Base-by-base conservation (phyloP, 2,329 filamentous ascomycete genomes). In the Pyrenophora seminiperda region DNA sequence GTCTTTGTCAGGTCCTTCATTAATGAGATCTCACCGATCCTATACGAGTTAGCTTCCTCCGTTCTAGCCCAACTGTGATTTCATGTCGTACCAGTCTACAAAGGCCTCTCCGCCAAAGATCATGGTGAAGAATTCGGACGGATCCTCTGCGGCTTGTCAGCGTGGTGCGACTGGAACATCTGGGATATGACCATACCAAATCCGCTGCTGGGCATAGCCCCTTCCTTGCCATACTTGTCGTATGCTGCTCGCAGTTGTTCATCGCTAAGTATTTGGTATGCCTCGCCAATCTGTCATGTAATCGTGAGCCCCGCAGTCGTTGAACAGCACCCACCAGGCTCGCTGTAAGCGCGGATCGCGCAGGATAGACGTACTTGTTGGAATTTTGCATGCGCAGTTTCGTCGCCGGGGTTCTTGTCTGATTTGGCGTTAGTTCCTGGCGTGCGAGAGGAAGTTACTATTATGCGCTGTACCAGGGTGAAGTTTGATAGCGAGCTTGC, bases 381-480 rank as follows among this genome's bases (percentile, higher is more conserved):
- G 76, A 99, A 99, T 74, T 92, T 93, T 69, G 87, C 89, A 77
- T 96, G 90, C 30, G 94, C 94, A 18, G 88, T 91, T 60, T 94
- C 92, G 73, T 99, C 94, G 68, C 92, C 90, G 50, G 93, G 94
- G 76, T 99, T 99, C 81, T 99, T 99, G 79, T 99, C 94, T 90
- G 70, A 10, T 48, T 14, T 41, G 9, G 13, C 44, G 15, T 62
- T 22, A 59, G 58, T 33, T 7, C n/a, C 13, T 29, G 34, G n/a
- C 27, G 27, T 31, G 43, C 41, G 13, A 20, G 31, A 49, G 40
- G 47, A 41, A 24, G 33, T 20, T 36, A 77, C 63, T 76, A 77
- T 63, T 76, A 53, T 53, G 34, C 41, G 36, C 30, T 30, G 36
- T 77, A 90, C 88, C 89, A 58, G 91, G 91, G 74, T 97, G 93